Evolutionary conservation across 2,329 filamentous ascomycete genomes (phyloP), one percentile per base, ranked within the genome.

Genomic region (Fusarium sp.): DNA sequence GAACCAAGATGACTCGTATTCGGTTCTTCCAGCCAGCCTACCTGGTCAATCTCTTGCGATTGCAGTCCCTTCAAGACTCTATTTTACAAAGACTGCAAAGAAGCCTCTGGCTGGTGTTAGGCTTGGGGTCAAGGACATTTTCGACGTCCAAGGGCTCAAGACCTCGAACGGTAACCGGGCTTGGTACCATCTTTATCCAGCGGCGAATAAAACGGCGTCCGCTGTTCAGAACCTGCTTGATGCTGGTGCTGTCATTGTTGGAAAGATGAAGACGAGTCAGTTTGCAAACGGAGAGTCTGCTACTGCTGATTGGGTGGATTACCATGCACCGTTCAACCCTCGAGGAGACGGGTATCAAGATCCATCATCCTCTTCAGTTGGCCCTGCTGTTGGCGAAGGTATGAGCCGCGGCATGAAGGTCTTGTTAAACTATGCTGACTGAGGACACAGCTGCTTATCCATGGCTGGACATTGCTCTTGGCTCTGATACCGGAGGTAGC

Each of bases 221-320:
- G 54, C 34, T 37, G 54, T 58, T 0, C 31, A 37, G 0, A 58
- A 27, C 6, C 0, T 58, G 54, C 9, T n/a, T 0, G 34, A 58
- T 27, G 31, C 34, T 2, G 54, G 54, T 1, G 54, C 54, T 37
- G 34, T 38, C 2, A 9, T 58, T 11, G 34, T 58, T 0, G 54
- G 54, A 22, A 58, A 38, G 34, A 38, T 37, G 31, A 58, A 58
- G 34, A 24, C 31, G 10, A 58, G 31, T 0, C 54, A 58, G 54
- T 58, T 58, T 5, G 54, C 34, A 4, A 37, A 37, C 9, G 34
- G 54, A 6, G 52, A 57, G 8, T 34, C 52, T 0, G 29, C 31
- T 22, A 57, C 52, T 34, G 52, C 52, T 22, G 52, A 57, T 22
- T 57, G 52, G 52, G 52, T 57, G 31, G 52, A 57, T 24, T 57